A percentile compares a stretch with the other conserved stretches of the same genome.
Evolutionary conservation across 768 basidiomycete species (phyloP).

Genomic region (Sarcomyxa edulis): DNA sequence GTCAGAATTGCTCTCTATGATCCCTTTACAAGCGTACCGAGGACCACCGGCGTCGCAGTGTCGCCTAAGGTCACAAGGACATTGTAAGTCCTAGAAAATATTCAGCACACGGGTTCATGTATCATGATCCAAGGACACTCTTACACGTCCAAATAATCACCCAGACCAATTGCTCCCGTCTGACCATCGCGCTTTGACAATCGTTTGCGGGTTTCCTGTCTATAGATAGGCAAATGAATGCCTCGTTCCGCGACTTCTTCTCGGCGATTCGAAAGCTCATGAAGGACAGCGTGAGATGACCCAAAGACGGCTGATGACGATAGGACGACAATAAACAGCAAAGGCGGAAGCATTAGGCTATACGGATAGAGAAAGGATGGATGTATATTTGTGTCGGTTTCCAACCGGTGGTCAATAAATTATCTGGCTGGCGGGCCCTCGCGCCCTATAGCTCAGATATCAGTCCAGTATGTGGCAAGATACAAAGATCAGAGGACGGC

Average conservation of each 20-base stretch:
- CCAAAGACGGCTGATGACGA: constrained; percentile 1
- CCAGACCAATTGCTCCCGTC: constrained; percentile 2
- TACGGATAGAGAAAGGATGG: constrained; percentile 2
- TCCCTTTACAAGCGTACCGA: constrained; percentile 37
- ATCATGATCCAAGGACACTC: neutral
- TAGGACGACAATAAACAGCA: neutral
- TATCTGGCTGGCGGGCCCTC: neutral
- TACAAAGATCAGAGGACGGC: neutral
- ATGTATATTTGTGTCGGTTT: constrained; percentile 4
- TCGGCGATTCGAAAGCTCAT: neutral
- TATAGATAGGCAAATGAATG: constrained; percentile 3
- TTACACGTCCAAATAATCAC: constrained; percentile 8
- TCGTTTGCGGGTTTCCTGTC: neutral
- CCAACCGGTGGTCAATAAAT: neutral
- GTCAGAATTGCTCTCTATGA: neutral
- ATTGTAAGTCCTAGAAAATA: constrained; percentile 49
- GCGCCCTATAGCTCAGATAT: too few relatives aligned
- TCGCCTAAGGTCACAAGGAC: constrained; percentile 55
- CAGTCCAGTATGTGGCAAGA: neutral
- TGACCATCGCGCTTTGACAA: constrained; percentile 1
- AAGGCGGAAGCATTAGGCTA: neutral
- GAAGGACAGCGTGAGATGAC: neutral
- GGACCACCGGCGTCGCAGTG: constrained; percentile 45
- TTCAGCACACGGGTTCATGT: neutral
- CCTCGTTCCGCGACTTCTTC: constrained; percentile 1